Evolutionary conservation across 306 rosid genomes (phyloP), one percentile per base, ranked within the genome.

Genomic region (Pterocarpus macrocarpus): DNA sequence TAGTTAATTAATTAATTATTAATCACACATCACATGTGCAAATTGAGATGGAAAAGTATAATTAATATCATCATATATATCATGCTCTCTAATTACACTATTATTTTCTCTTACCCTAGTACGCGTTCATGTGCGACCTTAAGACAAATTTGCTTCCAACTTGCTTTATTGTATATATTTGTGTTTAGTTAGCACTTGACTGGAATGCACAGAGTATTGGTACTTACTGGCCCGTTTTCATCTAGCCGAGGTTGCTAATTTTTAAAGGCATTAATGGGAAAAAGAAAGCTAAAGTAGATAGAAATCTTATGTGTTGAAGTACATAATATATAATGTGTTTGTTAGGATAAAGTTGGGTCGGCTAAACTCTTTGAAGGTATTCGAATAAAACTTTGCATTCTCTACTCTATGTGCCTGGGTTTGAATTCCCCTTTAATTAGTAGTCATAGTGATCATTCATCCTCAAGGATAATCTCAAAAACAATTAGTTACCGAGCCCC

Each of bases 131-230:
- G 35, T 58, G 34, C 28, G 22, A 53, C 2, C 30, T 53, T n/a
- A 16, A n/a, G 66, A n/a, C 14, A 61, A 7, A 33, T 63, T 61
- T 33, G 28, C 43, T 14, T 63, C 68, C 68, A 63, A 63, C 68
- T 63, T 63, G 68, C 43, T 1, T 12, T n/a, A 16, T 55, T 16
- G 2, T 55, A 63, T 33, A 63, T 63, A 5, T 61, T 7, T 61
- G 6, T 58, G 10, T n/a, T 11, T 32, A 4, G 13, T 59, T 11
- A 9, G n/a, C 35, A 59, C 38, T 9, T 30, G 38, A 61, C 38
- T 61, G 36, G 36, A 32, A 30, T 63, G 22, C 44, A 34, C 7
- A 33, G n/a, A 61, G 43, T 1, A 33, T 1, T 5, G 44, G 16
- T 33, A 33, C 68, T 5, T 34, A 12, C 44, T 63, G 16, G 22